A percentile compares a stretch with the other conserved stretches of the same genome.
Conservation (phyloP, 1,139 yeast species). For the Debaryomyces robertsiae region DNA sequence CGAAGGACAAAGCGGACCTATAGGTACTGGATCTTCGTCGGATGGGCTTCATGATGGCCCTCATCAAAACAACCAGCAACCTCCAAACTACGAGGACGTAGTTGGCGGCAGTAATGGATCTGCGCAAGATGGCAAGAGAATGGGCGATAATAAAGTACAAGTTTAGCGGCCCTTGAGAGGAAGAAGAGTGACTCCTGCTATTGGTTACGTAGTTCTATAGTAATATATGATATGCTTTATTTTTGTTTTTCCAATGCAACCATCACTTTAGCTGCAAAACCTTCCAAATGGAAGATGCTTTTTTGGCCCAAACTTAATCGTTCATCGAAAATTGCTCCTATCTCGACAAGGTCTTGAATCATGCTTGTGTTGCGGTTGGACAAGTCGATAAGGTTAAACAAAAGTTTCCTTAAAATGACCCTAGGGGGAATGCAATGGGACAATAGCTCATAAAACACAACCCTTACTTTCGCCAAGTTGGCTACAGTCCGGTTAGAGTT, state of each 20-base stretch:
- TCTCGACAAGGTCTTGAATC: slow-evolving; percentile 53
- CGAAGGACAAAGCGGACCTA: neutral
- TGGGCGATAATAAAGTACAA: slow-evolving; percentile 37
- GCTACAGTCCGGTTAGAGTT: slow-evolving; percentile 67
- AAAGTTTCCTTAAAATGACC: slow-evolving; percentile 67
- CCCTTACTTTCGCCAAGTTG: slow-evolving; percentile 70
- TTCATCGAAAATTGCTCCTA: slow-evolving; percentile 82
- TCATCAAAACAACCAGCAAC: slow-evolving; percentile 17
- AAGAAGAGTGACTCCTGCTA: neutral
- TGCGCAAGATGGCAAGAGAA: neutral
- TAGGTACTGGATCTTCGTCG: neutral
- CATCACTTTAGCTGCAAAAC: slow-evolving; percentile 89
- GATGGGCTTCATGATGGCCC: neutral
- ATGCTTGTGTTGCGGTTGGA: slow-evolving; percentile 42
- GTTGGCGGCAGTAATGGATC: slow-evolving; percentile 13
- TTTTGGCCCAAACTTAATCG: slow-evolving; percentile 84
- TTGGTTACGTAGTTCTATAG: neutral
- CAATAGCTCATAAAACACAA: slow-evolving; percentile 76
- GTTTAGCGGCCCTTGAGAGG: slow-evolving; percentile 3
- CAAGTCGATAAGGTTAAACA: slow-evolving; percentile 54
- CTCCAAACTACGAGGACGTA: slow-evolving; percentile 34
- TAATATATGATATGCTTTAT: neutral
- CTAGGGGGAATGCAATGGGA: slow-evolving; percentile 94
- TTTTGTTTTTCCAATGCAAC: slow-evolving; percentile 41
- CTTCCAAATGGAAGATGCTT: slow-evolving; percentile 92